Percentiles rank a stretch among this genome's conserved stretches.
These are phyloP conservation scores for Gossypium sturtianum DNA, from an alignment of 345 rosid species.

Conservation along the genomic window DNA sequence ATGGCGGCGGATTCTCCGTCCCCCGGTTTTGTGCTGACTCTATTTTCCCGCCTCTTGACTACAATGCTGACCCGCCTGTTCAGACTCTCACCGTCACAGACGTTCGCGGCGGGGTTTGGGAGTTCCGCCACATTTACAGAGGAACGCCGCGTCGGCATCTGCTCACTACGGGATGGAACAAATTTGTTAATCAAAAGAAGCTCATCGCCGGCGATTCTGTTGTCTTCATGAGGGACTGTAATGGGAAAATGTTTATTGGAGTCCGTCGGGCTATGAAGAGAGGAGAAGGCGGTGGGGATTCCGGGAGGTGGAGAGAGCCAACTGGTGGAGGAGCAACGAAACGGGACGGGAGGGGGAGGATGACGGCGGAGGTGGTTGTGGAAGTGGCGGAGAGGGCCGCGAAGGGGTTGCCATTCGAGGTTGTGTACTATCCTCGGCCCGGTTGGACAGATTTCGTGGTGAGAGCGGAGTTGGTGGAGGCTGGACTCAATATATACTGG, in stretches of 20 bases:
- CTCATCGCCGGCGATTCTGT: constrained; percentile 86
- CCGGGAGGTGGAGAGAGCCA: constrained; percentile 46
- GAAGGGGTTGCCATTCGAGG: constrained; percentile 58
- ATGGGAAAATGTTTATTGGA: constrained; percentile 58
- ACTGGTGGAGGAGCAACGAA: constrained; percentile 18
- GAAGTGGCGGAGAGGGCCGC: constrained; percentile 54
- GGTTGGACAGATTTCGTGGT: constrained; percentile 81
- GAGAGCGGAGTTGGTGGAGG: constrained; percentile 71
- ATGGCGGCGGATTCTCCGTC: constrained; percentile 95
- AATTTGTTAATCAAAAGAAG: constrained; percentile 80
- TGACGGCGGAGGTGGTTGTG: constrained; percentile 43
- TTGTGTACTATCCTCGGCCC: constrained; percentile 65
- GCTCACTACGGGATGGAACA: constrained; percentile 95
- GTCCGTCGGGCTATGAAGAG: constrained; percentile 44
- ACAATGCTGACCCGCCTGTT: constrained; percentile 70
- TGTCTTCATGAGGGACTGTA: constrained; percentile 64
- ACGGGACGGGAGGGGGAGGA: constrained; percentile 40
- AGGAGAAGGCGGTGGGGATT: constrained; percentile 29
- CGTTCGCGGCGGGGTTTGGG: constrained; percentile 64
- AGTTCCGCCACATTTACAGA: constrained; percentile 78
- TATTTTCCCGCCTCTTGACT: constrained; percentile 74
- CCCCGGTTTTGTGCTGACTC: constrained; percentile 90
- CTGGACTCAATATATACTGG: constrained; percentile 45
- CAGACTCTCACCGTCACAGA: constrained; percentile 68
- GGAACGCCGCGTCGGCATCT: constrained; percentile 89